phyloP scores from a whole-genome alignment of 768 basidiomycete genomes.

The Mycena capillaripes region DNA sequence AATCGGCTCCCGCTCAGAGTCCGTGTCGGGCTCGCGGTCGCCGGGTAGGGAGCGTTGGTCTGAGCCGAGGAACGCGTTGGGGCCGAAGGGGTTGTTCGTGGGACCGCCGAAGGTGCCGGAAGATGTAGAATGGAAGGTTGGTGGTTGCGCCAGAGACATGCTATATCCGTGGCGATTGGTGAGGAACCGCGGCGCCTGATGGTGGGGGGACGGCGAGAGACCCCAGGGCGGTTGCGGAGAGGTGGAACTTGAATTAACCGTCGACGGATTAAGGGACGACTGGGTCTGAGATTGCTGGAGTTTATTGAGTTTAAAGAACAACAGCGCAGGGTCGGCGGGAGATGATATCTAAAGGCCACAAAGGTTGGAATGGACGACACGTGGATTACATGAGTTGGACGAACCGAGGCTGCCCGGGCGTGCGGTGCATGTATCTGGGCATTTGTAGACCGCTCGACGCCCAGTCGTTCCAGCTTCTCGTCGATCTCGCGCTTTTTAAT shows the following conservation, averaged over 20 bases:
- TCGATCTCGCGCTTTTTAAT: slow-evolving; percentile 82
- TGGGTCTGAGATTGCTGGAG: slow-evolving; percentile 79
- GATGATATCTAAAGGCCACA: slow-evolving; percentile 77
- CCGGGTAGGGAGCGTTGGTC: slow-evolving; percentile 50
- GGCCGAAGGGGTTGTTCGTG: slow-evolving; percentile 77
- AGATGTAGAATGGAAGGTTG: slow-evolving; percentile 55
- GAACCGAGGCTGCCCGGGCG: slow-evolving; percentile 86
- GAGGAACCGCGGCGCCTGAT: slow-evolving; percentile 51
- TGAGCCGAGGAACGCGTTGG: slow-evolving; percentile 66
- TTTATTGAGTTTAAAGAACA: slow-evolving; percentile 88
- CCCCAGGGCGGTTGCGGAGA: slow-evolving; percentile 76
- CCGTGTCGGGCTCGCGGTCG: slow-evolving; percentile 39
- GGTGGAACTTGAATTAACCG: slow-evolving; percentile 66
- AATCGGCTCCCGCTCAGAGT: slow-evolving; percentile 48
- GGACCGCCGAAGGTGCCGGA: slow-evolving; percentile 50
- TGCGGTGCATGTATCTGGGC: slow-evolving; percentile 80
- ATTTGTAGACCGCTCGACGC: slow-evolving; percentile 77
- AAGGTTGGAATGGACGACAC: slow-evolving; percentile 42
- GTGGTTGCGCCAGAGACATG: slow-evolving; percentile 77
- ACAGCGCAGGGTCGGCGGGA: slow-evolving; percentile 87
- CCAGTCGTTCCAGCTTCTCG: slow-evolving; percentile 84
- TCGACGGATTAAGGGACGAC: slow-evolving; percentile 48
- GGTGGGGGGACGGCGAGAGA: slow-evolving; percentile 67
- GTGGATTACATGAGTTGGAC: slow-evolving; percentile 49
- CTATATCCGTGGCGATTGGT: slow-evolving; percentile 77